Evolutionary conservation across 2,329 filamentous ascomycete species (phyloP).

Genomic region (Scytalidium lignicola): DNA sequence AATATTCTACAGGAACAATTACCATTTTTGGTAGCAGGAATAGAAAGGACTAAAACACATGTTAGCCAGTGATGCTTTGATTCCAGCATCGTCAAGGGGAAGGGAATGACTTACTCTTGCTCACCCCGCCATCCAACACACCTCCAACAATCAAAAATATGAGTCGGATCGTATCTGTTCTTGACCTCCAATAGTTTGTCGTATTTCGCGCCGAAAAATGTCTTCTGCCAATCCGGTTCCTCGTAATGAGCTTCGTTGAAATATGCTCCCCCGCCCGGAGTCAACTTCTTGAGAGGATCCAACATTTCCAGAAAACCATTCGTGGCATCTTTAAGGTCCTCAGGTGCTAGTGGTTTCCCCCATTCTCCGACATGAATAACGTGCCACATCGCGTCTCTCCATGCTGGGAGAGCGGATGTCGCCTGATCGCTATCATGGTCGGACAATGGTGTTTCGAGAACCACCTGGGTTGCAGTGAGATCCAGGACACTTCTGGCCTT

Average conservation of each 20-base stretch:
- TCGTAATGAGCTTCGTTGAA: slow-evolving; percentile 10
- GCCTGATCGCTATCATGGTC: slow-evolving; percentile 1
- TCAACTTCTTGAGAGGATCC: not conserved
- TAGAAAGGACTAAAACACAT: too few species aligned
- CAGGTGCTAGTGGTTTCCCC: too few species aligned
- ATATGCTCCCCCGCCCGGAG: slow-evolving; percentile 8
- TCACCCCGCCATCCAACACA: not conserved
- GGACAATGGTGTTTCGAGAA: too few species aligned
- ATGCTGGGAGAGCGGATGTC: slow-evolving; percentile 3
- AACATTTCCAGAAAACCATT: too few species aligned
- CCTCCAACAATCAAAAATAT: slow-evolving; percentile 5
- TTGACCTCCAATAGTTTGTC: slow-evolving; percentile 11
- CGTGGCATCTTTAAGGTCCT: too few species aligned
- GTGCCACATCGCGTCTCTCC: slow-evolving; percentile 5
- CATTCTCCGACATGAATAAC: slow-evolving; percentile 2
- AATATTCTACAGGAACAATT: too few species aligned
- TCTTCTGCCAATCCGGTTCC: slow-evolving; percentile 13
- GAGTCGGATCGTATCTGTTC: slow-evolving; percentile 10
- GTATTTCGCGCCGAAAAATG: slow-evolving; percentile 35
- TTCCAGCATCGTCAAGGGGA: too few species aligned
- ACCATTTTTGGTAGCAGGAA: too few species aligned
- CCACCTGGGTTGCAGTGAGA: not conserved
- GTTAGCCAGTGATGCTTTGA: too few species aligned
- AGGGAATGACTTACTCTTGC: too few species aligned
- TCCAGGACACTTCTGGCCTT: too few species aligned